Evolutionary conservation across 2,329 filamentous ascomycete genomes (phyloP).

Genomic region (Penicillium hordei): DNA sequence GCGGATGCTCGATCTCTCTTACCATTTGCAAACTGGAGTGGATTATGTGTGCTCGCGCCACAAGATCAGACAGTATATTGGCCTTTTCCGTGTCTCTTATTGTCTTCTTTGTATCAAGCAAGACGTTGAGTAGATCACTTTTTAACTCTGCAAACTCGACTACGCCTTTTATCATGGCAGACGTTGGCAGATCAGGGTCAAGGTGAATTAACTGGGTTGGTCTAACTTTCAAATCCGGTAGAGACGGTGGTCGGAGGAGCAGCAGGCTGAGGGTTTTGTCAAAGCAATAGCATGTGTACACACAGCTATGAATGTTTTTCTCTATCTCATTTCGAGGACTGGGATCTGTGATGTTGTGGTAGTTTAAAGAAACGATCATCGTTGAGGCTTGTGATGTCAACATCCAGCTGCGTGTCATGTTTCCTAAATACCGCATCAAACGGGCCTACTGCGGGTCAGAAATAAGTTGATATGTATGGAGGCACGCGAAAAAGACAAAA

Average conservation of each 20-base stretch:
- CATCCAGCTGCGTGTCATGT: constrained; percentile 28
- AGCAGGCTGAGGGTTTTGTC: constrained; percentile 26
- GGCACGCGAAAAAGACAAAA: background rate
- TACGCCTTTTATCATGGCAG: constrained; percentile 19
- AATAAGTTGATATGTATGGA: background rate
- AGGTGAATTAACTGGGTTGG: constrained; percentile 20
- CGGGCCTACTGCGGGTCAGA: constrained; percentile 16
- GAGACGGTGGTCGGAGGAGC: constrained; percentile 24
- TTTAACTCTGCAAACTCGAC: constrained; percentile 22
- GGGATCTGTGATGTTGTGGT: constrained; percentile 24
- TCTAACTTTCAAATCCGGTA: constrained; percentile 23
- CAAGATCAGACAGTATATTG: constrained; percentile 21
- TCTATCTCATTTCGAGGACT: constrained; percentile 19
- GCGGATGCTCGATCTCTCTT: background rate
- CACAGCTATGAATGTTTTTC: constrained; percentile 21
- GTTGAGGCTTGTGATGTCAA: constrained; percentile 19
- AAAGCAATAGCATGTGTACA: constrained; percentile 26
- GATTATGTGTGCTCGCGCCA: constrained; percentile 19
- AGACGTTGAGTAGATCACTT: constrained; percentile 11
- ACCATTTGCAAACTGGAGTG: constrained; percentile 20
- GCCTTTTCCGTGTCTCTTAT: constrained; percentile 21
- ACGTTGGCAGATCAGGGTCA: constrained; percentile 21
- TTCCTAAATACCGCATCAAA: constrained; percentile 23
- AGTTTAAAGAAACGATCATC: constrained; percentile 24
- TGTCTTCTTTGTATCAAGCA: constrained; percentile 20